A percentile compares a stretch with the other conserved stretches of the same genome.
Conservation (phyloP, 371 early-diverging fungal species). For the Batkoa obscura region DNA sequence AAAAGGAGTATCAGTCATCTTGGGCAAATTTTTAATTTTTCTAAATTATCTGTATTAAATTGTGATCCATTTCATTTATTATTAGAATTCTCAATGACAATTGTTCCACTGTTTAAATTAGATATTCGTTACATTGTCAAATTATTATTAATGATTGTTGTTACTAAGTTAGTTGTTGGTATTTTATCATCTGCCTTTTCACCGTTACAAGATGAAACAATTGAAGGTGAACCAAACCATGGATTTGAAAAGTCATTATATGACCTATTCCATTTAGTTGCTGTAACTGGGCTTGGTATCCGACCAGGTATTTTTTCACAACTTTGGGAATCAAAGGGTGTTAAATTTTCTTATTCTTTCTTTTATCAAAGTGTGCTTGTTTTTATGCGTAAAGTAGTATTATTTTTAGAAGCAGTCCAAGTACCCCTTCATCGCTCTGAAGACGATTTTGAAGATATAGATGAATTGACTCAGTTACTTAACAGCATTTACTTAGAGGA, state of each 20-base stretch:
- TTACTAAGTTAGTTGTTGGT: background rate
- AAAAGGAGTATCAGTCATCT: background rate
- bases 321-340: background rate
- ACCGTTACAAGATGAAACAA: background rate
- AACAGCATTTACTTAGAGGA: background rate
- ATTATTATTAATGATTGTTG: background rate
- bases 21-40: too few species aligned
- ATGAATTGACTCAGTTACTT: background rate
- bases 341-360: background rate
- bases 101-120: background rate
- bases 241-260: background rate
- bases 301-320: background rate
- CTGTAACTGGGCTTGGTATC: background rate
- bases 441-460: background rate
- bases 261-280: background rate
- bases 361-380: background rate
- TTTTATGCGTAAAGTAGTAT: background rate
- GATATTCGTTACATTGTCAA: background rate
- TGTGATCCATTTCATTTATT: slow-evolving; percentile 2
- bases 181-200: background rate
- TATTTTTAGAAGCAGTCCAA: background rate
- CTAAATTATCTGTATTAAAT: background rate
- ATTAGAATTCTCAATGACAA: background rate
- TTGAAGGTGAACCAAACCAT: background rate
- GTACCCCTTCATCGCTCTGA: background rate